These are phyloP conservation scores for Adiantum capillusveneris DNA, from an alignment of 75 land plant species.

Conservation along the genomic window DNA sequence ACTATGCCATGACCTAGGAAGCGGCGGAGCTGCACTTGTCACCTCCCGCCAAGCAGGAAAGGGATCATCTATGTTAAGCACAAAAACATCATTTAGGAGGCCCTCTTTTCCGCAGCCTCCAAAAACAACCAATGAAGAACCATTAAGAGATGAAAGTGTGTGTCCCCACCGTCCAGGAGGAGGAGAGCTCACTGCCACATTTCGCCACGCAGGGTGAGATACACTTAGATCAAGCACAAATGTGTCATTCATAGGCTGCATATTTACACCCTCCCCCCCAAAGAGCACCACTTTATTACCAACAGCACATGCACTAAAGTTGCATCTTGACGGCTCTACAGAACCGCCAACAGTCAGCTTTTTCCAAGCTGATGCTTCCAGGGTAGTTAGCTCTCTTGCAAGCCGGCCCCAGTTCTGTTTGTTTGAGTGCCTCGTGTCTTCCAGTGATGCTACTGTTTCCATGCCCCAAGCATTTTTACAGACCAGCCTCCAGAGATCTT, in stretches of 20 bases:
- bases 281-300: slow-evolving; percentile 59
- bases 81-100: slow-evolving; percentile 75
- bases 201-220: slow-evolving; percentile 61
- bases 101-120: slow-evolving; percentile 78
- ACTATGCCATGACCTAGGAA: slow-evolving; percentile 76
- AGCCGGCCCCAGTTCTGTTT: slow-evolving; percentile 55
- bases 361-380: slow-evolving; percentile 68
- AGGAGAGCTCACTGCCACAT: slow-evolving; percentile 50
- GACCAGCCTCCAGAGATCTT: slow-evolving; percentile 55
- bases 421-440: slow-evolving; percentile 23
- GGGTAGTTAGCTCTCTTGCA: slow-evolving; percentile 70
- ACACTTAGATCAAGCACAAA: slow-evolving; percentile 69
- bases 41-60: slow-evolving; percentile 69
- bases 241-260: slow-evolving; percentile 92
- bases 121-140: slow-evolving; percentile 70
- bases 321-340: slow-evolving; percentile 69
- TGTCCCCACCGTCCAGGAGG: slow-evolving; percentile 90
- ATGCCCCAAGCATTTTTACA: slow-evolving; percentile 74
- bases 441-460: slow-evolving; percentile 37
- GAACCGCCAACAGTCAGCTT: slow-evolving; percentile 55
- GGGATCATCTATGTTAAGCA: slow-evolving; percentile 66
- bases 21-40: slow-evolving; percentile 49
- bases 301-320: slow-evolving; percentile 77
- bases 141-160: slow-evolving; percentile 67
- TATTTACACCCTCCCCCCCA: slow-evolving; percentile 80